These are phyloP conservation scores for Wickerhamiella shivajii DNA, from an alignment of 805 yeast species.

Conservation along the genomic window DNA sequence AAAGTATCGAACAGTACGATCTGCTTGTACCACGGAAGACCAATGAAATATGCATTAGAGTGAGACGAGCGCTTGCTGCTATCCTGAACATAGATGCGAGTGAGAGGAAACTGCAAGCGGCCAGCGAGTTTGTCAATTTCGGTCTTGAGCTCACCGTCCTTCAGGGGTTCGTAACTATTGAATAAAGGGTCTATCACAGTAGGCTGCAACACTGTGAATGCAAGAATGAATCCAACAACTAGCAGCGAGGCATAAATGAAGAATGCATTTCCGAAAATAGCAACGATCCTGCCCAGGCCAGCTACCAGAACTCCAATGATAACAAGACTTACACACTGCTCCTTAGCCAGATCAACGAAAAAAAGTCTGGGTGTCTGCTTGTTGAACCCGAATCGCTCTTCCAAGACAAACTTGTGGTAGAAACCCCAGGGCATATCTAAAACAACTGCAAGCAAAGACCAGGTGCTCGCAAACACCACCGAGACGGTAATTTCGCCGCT, in stretches of 20 bases:
- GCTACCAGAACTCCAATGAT: slow-evolving; percentile 64
- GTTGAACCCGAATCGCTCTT: slow-evolving; percentile 87
- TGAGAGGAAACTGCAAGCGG: slow-evolving; percentile 69
- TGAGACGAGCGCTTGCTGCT: slow-evolving; percentile 96
- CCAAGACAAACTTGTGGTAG: slow-evolving; percentile 74
- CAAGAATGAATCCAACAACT: slow-evolving; percentile 53
- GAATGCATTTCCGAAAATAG: slow-evolving; percentile 64
- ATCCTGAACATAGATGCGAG: slow-evolving; percentile 75
- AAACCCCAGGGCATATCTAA: slow-evolving; percentile 53
- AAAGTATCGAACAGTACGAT: slow-evolving; percentile 89
- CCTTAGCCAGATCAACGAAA: slow-evolving; percentile 57
- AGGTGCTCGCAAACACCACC: slow-evolving; percentile 42
- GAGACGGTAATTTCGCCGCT: slow-evolving; percentile 57
- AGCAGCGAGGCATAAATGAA: slow-evolving; percentile 67
- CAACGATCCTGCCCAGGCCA: slow-evolving; percentile 67
- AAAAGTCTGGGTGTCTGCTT: slow-evolving; percentile 63
- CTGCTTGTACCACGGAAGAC: slow-evolving; percentile 93
- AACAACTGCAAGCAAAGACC: slow-evolving; percentile 37
- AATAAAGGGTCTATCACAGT: slow-evolving; percentile 82
- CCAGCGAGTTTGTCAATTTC: slow-evolving; percentile 70
- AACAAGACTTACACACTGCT: slow-evolving; percentile 35
- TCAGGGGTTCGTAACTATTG: slow-evolving; percentile 80
- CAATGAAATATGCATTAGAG: slow-evolving; percentile 92
- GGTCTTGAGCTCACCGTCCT: slow-evolving; percentile 73
- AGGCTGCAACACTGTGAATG: slow-evolving; percentile 65